These are phyloP conservation scores for Paecilomyces sp. DNA, from an alignment of 2,329 filamentous ascomycete genomes.

Conservation along the genomic window DNA sequence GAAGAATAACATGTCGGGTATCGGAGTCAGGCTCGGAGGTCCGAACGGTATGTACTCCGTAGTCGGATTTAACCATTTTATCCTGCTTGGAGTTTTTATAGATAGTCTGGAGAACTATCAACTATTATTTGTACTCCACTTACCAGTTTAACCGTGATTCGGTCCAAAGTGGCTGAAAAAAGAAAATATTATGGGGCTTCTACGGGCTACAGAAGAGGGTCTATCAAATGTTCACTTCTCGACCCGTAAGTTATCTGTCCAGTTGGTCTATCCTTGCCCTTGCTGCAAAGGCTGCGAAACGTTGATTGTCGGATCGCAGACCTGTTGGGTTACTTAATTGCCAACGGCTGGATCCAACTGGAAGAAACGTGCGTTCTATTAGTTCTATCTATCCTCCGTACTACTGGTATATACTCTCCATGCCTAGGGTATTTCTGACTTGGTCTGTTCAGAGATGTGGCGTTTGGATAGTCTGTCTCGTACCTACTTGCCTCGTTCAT, in stretches of 20 bases:
- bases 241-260: neutral
- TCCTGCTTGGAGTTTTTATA: too few relatives aligned
- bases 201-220: neutral
- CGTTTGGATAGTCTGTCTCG: neutral
- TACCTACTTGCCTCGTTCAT: neutral
- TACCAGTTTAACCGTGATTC: too few relatives aligned
- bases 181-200: neutral
- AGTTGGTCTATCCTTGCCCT: neutral
- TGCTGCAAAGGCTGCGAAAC: neutral
- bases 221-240: neutral
- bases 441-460: neutral
- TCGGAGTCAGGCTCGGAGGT: too few relatives aligned
- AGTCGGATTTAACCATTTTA: too few relatives aligned
- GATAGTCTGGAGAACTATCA: too few relatives aligned
- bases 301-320: neutral
- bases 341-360: neutral
- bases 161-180: too few relatives aligned
- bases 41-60: too few relatives aligned
- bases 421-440: too few relatives aligned
- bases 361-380: neutral
- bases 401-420: neutral
- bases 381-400: neutral
- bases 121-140: too few relatives aligned
- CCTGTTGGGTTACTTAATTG: neutral
- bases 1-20: too few relatives aligned